These are phyloP conservation scores for Pseudogymnoascus sp. DNA, from an alignment of 2,329 filamentous ascomycete species.

Conservation along the genomic window DNA sequence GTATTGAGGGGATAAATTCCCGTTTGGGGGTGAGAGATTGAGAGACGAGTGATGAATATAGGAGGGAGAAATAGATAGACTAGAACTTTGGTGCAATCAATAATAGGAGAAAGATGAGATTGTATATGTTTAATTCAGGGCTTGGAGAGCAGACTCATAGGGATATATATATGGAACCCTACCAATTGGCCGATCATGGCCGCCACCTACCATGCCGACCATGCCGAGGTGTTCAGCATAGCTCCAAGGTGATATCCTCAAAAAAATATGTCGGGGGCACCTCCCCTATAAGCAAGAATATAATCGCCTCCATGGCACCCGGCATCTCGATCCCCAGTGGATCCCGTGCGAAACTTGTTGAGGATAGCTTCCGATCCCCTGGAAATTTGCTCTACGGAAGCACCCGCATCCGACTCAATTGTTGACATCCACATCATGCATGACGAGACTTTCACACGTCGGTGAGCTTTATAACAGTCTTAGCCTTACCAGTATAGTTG, in stretches of 20 bases:
- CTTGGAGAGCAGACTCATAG: neutral
- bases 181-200: neutral
- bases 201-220: neutral
- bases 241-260: neutral
- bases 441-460: neutral
- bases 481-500: neutral
- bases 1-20: neutral
- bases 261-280: neutral
- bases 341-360: neutral
- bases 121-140: neutral
- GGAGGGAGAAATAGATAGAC: neutral
- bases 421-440: no score
- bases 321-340: neutral
- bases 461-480: neutral
- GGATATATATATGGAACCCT: neutral
- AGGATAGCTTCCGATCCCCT: neutral
- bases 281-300: constrained; percentile 3
- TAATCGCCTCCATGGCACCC: neutral
- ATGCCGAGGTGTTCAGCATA: neutral
- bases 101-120: neutral
- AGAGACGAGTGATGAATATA: neutral
- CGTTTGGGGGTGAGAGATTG: neutral
- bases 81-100: neutral
- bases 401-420: neutral
- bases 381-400: neutral